Evolutionary conservation across 306 rosid genomes (phyloP).

Genomic region (Hippophae gyantsensis): DNA sequence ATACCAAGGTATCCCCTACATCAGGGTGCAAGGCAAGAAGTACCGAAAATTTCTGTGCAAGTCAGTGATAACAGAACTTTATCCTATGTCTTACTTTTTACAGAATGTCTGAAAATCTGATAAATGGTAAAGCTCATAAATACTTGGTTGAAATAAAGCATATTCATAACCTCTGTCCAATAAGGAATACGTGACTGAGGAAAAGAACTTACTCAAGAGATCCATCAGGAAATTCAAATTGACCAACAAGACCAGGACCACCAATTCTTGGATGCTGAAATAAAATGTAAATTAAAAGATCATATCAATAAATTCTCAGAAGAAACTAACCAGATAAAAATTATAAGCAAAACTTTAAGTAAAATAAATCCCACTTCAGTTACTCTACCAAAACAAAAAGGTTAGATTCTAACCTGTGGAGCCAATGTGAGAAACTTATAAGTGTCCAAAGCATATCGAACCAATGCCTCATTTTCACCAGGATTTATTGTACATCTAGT

Average conservation of each 20-base stretch:
- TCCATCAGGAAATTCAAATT: constrained; percentile 68
- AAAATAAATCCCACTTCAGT: too few relatives aligned
- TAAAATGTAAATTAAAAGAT: constrained; percentile 14
- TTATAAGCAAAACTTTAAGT: too few relatives aligned
- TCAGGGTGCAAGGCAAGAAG: too few relatives aligned
- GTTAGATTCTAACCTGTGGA: constrained; percentile 55
- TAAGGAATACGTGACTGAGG: neutral
- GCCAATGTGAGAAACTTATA: constrained; percentile 70
- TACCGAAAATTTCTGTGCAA: too few relatives aligned
- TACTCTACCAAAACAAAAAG: neutral
- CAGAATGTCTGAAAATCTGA: too few relatives aligned
- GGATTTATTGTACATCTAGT: constrained; percentile 89
- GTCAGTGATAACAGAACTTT: too few relatives aligned
- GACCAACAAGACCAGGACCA: constrained; percentile 89
- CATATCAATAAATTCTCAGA: constrained; percentile 4
- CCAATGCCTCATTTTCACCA: constrained; percentile 95
- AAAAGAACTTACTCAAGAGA: constrained; percentile 54
- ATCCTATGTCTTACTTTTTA: too few relatives aligned
- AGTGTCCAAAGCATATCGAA: constrained; percentile 86
- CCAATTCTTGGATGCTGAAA: constrained; percentile 83
- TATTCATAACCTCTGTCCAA: too few relatives aligned
- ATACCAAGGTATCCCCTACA: too few relatives aligned
- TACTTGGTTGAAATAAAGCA: too few relatives aligned
- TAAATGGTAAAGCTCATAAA: too few relatives aligned
- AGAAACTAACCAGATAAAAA: neutral